Conservation (phyloP, 306 rosid genomes). For the Citrullus colocynthis region DNA sequence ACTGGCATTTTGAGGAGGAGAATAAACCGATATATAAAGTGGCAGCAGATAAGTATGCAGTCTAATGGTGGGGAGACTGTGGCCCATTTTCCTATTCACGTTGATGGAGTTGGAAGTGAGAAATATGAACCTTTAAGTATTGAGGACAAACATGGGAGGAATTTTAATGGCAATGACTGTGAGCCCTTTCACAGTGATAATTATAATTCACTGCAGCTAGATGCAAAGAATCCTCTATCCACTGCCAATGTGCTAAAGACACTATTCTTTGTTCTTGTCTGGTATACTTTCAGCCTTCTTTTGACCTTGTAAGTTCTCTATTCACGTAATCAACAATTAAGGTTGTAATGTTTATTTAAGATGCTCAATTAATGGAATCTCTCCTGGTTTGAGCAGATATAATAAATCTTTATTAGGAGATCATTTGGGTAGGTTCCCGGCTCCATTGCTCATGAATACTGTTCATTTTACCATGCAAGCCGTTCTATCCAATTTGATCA, state of each 20-base stretch:
- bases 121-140: slow-evolving; percentile 55
- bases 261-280: slow-evolving; percentile 62
- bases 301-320: slow-evolving; percentile 81
- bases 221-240: slow-evolving; percentile 27
- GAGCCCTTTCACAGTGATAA: slow-evolving; percentile 17
- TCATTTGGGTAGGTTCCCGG: slow-evolving; percentile 87
- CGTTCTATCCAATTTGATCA: slow-evolving; percentile 57
- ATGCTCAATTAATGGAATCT: not conserved
- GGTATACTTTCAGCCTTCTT: slow-evolving; percentile 91
- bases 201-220: slow-evolving; percentile 19
- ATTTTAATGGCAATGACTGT: slow-evolving; percentile 17
- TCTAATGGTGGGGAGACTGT: slow-evolving; percentile 28
- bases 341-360: not conserved
- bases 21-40: slow-evolving; percentile 17
- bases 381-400: slow-evolving; percentile 48
- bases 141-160: slow-evolving; percentile 37
- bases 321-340: not conserved
- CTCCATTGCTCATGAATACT: slow-evolving; percentile 87
- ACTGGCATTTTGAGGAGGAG: slow-evolving; percentile 25
- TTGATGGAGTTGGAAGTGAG: slow-evolving; percentile 33
- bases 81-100: slow-evolving; percentile 32
- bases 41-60: slow-evolving; percentile 32
- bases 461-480: slow-evolving; percentile 93
- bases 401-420: slow-evolving; percentile 91
- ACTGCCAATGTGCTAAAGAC: slow-evolving; percentile 56